A percentile compares a stretch with the other conserved stretches of the same genome.
phyloP scores from a whole-genome alignment of 768 basidiomycete genomes.

The Pluteus cervinus region DNA sequence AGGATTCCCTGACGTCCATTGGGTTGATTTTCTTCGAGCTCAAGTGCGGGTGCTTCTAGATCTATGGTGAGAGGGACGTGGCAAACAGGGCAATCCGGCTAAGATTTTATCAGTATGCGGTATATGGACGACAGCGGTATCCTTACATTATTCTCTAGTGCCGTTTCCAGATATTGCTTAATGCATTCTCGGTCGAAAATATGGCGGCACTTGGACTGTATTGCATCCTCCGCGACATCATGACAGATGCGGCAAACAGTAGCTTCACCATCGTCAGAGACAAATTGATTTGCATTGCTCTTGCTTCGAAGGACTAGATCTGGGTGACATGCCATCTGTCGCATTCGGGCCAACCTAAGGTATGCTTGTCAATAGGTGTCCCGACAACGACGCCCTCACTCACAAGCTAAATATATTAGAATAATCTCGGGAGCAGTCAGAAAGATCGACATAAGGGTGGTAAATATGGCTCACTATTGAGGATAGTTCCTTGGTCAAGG shows the following conservation, averaged over 20 bases:
- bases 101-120: slow-evolving; percentile 1
- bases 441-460: background rate
- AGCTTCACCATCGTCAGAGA: slow-evolving; percentile 56
- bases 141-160: slow-evolving; percentile 56
- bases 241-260: slow-evolving; percentile 94
- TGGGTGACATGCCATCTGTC: slow-evolving; percentile 93
- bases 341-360: slow-evolving; percentile 84
- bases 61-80: slow-evolving; percentile 91
- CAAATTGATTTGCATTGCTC: slow-evolving; percentile 61
- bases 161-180: slow-evolving; percentile 80
- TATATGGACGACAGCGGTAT: background rate
- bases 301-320: slow-evolving; percentile 90
- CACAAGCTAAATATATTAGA: slow-evolving; percentile 84
- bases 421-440: slow-evolving; percentile 49
- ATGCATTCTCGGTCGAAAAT: slow-evolving; percentile 97
- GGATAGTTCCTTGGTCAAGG: slow-evolving; percentile 80
- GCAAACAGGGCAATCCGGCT: slow-evolving; percentile 95
- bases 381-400: slow-evolving; percentile 15
- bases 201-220: slow-evolving; percentile 88
- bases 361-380: slow-evolving; percentile 10
- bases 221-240: slow-evolving; percentile 95
- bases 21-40: slow-evolving; percentile 56
- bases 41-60: slow-evolving; percentile 89
- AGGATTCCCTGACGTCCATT: slow-evolving; percentile 84
- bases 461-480: slow-evolving; percentile 68